Evolutionary conservation across 352 stramenopile species (phyloP).

Genomic region (Pythium biforme): DNA sequence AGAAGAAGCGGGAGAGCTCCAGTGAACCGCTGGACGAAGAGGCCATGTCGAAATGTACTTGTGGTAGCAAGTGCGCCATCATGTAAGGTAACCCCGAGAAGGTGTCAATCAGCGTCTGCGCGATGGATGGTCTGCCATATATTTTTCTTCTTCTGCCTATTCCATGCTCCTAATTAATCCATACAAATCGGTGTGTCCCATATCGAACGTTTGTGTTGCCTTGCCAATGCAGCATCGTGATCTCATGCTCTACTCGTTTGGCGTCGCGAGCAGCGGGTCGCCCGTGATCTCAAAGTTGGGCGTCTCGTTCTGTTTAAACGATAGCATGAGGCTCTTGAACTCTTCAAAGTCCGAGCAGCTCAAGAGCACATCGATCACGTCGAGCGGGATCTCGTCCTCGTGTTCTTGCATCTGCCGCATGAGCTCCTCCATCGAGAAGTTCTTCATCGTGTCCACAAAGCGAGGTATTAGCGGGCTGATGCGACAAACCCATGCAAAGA

Average conservation of each 20-base stretch:
- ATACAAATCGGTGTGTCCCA: not conserved
- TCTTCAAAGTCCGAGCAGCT: conserved; percentile 87
- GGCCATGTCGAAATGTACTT: conserved; percentile 67
- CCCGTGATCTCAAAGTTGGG: conserved; percentile 76
- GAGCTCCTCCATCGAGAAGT: conserved; percentile 83
- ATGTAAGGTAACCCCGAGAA: conserved; percentile 41
- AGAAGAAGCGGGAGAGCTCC: conserved; percentile 18
- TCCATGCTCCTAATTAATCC: not conserved
- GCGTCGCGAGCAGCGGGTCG: conserved; percentile 47
- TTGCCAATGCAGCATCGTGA: too few species aligned
- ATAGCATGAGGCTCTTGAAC: conserved; percentile 87
- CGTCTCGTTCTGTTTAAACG: conserved; percentile 82
- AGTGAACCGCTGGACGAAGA: conserved; percentile 53
- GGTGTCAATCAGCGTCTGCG: not conserved
- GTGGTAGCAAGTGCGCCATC: conserved; percentile 52
- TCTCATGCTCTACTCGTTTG: conserved; percentile 3
- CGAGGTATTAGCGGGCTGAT: not conserved
- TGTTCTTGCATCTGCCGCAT: conserved; percentile 82
- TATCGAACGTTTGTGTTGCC: not conserved
- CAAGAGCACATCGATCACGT: conserved; percentile 79
- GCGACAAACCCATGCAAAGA: not conserved
- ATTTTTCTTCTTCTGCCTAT: conserved; percentile 15
- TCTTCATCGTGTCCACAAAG: conserved; percentile 27
- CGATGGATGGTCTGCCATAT: not conserved
- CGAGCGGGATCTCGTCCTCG: conserved; percentile 77